Evolutionary conservation across 306 rosid species (phyloP), one percentile per base, ranked within the genome.

Genomic region (Hippophae rhamnoides): DNA sequence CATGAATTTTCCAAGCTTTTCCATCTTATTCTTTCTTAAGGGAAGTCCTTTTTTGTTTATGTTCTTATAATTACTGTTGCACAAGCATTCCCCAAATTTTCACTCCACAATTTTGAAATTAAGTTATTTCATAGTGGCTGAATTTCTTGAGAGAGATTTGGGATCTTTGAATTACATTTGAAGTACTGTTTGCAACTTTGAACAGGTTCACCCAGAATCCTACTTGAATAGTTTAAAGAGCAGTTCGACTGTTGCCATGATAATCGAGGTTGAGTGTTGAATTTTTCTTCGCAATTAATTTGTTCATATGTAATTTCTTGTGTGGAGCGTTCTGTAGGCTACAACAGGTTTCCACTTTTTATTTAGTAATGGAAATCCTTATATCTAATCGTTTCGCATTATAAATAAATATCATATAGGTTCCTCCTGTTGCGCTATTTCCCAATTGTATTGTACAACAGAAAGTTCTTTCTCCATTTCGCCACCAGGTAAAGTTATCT

Each of bases 121-220:
- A 31, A 31, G 38, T 31, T 31, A 31, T 31, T 31, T 2, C 3
- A 31, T 31, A 31, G 38, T 31, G 38, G 38, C 38, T 31, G 38
- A 31, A 31, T 31, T 31, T 2, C 38, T 31, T 31, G 38, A 31
- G 38, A 31, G 38, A 31, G 5, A 4, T 31, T 31, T 31, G 38
- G 3, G 38, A 31, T 31, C 38, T 31, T 31, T 31, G 38, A 26
- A 6, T 14, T 62, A 7, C 49, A 7, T 61, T 25, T 61, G 27
- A n/a, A 2, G 23, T 18, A 18, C 23, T 18, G 23, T 12, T 52
- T 52, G 72, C 49, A 9, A 48, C 62, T 69, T 56, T 72, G 41
- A 53, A 18, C 72, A 87, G 97, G 90, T 87, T n/a, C 98, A 87
- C 81, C 56, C 96, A 7, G 81, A 87, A 70, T 76, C 83, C 11